phyloP scores from a whole-genome alignment of 2,329 filamentous ascomycete genomes.

The Hymenotorrendiella dingleyae region DNA sequence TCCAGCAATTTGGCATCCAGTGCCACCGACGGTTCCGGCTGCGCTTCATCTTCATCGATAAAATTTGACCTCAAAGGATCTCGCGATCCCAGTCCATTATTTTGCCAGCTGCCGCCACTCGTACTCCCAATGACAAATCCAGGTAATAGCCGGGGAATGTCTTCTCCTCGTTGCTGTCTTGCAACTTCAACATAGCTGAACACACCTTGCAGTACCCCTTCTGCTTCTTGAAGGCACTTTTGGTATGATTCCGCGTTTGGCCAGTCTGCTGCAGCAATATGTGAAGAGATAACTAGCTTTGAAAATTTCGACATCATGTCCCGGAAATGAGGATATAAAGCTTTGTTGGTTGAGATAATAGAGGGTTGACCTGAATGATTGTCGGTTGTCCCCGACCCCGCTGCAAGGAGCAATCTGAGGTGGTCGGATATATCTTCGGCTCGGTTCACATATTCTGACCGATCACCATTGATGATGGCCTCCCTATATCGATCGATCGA shows the following conservation, averaged over 20 bases:
- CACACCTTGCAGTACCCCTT: slow-evolving; percentile 87
- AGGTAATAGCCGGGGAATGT: slow-evolving; percentile 86
- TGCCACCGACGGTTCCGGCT: slow-evolving; percentile 63
- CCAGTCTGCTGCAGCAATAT: slow-evolving; percentile 95
- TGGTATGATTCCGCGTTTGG: slow-evolving; percentile 88
- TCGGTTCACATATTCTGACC: slow-evolving; percentile 84
- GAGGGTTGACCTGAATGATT: slow-evolving; percentile 98
- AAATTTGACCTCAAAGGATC: slow-evolving; percentile 78
- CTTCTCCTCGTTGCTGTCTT: slow-evolving; percentile 84
- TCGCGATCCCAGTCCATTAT: slow-evolving; percentile 57
- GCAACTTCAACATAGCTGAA: slow-evolving; percentile 96
- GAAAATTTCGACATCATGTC: slow-evolving; percentile 99
- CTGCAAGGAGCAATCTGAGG: slow-evolving; percentile 84
- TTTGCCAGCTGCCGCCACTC: slow-evolving; percentile 83
- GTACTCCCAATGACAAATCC: slow-evolving; percentile 86
- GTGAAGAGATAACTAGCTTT: slow-evolving; percentile 95
- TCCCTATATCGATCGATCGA: slow-evolving; percentile 87
- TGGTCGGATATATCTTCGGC: slow-evolving; percentile 99
- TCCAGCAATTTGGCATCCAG: slow-evolving; percentile 76
- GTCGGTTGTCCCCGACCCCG: slow-evolving; percentile 93
- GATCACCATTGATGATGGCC: slow-evolving; percentile 74
- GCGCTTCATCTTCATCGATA: slow-evolving; percentile 72
- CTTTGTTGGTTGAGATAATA: slow-evolving; percentile 98
- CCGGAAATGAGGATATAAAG: slow-evolving; percentile 91
- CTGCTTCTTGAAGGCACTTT: slow-evolving; percentile 95